phyloP scores from a whole-genome alignment of 257 asterid species.

The Voacanga thouarsii region DNA sequence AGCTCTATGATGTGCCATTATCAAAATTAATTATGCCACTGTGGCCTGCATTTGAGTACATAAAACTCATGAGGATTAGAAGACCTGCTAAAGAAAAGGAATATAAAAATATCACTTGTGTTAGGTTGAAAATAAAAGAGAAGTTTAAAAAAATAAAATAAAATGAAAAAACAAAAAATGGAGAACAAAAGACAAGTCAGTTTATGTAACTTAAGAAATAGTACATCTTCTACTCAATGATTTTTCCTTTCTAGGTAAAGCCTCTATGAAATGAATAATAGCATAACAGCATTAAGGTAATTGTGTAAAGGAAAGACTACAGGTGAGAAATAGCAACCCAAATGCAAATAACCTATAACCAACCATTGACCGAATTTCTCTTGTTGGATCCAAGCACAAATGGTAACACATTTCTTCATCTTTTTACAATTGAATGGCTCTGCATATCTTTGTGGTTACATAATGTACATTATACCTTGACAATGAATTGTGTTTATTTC shows the following conservation, averaged over 20 bases:
- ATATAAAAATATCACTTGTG: neutral
- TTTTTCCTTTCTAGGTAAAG: neutral
- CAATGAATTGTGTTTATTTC: conserved; percentile 53
- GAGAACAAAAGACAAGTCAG: neutral
- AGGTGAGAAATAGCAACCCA: neutral
- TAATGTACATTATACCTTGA: conserved; percentile 46
- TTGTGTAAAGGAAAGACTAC: neutral
- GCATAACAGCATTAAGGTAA: neutral
- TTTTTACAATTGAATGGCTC: neutral
- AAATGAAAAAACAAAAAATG: neutral
- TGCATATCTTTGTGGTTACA: conserved; percentile 1
- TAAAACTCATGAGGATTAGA: conserved; percentile 14
- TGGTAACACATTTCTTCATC: neutral
- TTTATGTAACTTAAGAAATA: neutral
- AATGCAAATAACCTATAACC: neutral
- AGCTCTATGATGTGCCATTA: conserved; percentile 25
- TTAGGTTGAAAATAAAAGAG: neutral
- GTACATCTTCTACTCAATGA: neutral
- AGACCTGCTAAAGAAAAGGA: conserved; percentile 4
- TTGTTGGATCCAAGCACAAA: neutral
- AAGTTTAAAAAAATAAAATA: neutral
- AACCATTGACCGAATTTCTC: neutral
- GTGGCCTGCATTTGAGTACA: conserved; percentile 49
- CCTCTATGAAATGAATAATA: neutral
- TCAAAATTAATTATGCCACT: conserved; percentile 34